Evolutionary conservation across 2,329 filamentous ascomycete genomes (phyloP).

Genomic region (Phyllachora maydis): DNA sequence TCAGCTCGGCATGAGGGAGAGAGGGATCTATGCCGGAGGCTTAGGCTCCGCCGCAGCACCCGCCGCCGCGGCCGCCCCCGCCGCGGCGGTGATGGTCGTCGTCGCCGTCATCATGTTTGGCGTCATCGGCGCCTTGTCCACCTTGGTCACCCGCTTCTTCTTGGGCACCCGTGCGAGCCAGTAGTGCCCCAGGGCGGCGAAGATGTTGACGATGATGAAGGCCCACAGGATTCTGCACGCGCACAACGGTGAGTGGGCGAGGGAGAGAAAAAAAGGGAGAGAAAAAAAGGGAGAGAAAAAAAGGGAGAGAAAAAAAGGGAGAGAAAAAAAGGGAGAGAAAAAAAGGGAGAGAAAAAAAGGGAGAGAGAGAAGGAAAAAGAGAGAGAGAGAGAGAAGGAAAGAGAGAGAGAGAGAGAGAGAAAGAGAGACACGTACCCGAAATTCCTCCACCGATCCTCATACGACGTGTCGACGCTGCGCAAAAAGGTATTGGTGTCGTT

Average conservation of each 20-base stretch:
- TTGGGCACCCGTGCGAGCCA: constrained; percentile 2
- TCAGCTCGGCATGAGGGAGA: too few relatives aligned
- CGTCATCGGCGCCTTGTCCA: background rate
- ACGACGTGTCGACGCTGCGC: constrained; percentile 24
- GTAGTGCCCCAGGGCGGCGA: constrained; percentile 16
- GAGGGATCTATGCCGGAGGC: too few relatives aligned
- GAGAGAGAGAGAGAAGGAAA: constrained; percentile 1
- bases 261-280: too few relatives aligned
- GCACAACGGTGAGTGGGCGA: too few relatives aligned
- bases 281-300: too few relatives aligned
- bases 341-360: too few relatives aligned
- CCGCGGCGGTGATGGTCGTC: too few relatives aligned
- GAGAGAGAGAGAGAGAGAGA: background rate
- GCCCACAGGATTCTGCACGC: constrained; percentile 30
- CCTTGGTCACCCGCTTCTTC: constrained; percentile 1
- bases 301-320: too few relatives aligned
- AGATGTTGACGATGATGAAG: constrained; percentile 30
- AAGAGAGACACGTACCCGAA: constrained; percentile 20
- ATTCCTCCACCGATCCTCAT: constrained; percentile 44
- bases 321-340: too few relatives aligned
- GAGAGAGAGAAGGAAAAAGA: constrained; percentile 15
- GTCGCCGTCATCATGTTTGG: too few relatives aligned
- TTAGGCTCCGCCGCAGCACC: too few relatives aligned
- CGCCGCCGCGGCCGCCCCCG: too few relatives aligned
- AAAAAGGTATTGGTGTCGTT: constrained; percentile 30